phyloP scores from a whole-genome alignment of 129 eudicot species.

The Saussurea involucrata region DNA sequence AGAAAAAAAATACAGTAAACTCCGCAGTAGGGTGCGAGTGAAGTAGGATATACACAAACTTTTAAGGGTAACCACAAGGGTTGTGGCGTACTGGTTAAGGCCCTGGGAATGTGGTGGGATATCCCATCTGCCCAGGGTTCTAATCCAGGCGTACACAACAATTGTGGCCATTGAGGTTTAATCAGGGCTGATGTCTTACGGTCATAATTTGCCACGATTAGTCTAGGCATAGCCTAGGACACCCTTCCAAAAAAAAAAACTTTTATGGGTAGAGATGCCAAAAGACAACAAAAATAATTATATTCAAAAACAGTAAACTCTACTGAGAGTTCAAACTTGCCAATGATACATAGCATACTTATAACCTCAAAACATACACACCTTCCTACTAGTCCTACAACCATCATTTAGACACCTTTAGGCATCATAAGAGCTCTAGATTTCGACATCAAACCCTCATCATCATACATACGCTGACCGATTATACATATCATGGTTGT shows the following conservation, averaged over 20 bases:
- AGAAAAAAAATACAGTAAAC: too few relatives aligned
- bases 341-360: constrained; percentile 7
- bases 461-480: not conserved
- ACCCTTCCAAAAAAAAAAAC: too few relatives aligned
- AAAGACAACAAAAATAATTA: not conserved
- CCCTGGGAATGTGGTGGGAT: too few relatives aligned
- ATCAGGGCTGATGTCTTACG: too few relatives aligned
- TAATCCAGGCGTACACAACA: too few relatives aligned
- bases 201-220: too few relatives aligned
- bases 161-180: too few relatives aligned
- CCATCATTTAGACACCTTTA: constrained; percentile 2
- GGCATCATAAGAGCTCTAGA: constrained; percentile 8
- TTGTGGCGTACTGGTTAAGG: too few relatives aligned
- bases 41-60: not conserved
- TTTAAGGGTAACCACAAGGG: not conserved
- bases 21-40: too few relatives aligned
- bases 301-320: constrained; percentile 22
- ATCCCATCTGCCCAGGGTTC: too few relatives aligned
- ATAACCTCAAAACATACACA: constrained; percentile 24
- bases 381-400: constrained; percentile 20
- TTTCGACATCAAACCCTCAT: constrained; percentile 6
- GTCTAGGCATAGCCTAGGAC: too few relatives aligned
- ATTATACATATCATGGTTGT: constrained; percentile 30
- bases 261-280: not conserved
- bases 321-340: constrained; percentile 12